Conservation (phyloP, 208 protist genomes). For the Crithidia bombi region DNA sequence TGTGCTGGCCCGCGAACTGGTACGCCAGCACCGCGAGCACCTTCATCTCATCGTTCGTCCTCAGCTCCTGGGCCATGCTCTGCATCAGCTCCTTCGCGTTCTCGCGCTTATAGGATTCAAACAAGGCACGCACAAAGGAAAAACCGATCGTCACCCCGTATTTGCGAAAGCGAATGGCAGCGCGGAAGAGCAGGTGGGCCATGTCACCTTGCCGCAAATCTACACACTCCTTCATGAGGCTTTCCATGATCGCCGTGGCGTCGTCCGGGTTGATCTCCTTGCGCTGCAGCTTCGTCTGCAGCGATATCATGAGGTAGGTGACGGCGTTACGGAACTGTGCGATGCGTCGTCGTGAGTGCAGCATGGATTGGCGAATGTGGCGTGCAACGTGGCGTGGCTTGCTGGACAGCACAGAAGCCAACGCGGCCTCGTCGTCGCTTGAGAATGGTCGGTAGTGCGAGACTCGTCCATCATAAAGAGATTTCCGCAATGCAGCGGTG, state of each 20-base stretch:
- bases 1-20: slow-evolving; percentile 57
- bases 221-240: slow-evolving; percentile 90
- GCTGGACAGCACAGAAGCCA: slow-evolving; percentile 69
- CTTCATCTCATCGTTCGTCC: slow-evolving; percentile 49
- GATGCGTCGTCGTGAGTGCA: slow-evolving; percentile 69
- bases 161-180: slow-evolving; percentile 87
- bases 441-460: slow-evolving; percentile 77
- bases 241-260: slow-evolving; percentile 78
- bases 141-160: slow-evolving; percentile 73
- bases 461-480: neutral
- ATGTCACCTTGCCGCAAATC: slow-evolving; percentile 90
- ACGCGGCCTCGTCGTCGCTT: slow-evolving; percentile 80
- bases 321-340: slow-evolving; percentile 91
- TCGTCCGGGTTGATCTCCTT: slow-evolving; percentile 69
- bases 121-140: slow-evolving; percentile 76
- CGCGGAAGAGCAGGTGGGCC: slow-evolving; percentile 91
- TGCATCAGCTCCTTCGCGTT: slow-evolving; percentile 85
- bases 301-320: slow-evolving; percentile 90
- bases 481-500: neutral
- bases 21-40: slow-evolving; percentile 78
- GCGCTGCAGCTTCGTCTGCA: slow-evolving; percentile 85
- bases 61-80: slow-evolving; percentile 85
- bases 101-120: slow-evolving; percentile 82
- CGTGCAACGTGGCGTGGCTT: slow-evolving; percentile 86
- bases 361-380: slow-evolving; percentile 87